Percentiles rank a stretch among this genome's conserved stretches.
These are phyloP conservation scores for Fusarium algeriense DNA, from an alignment of 2,329 filamentous ascomycete species.

Conservation along the genomic window DNA sequence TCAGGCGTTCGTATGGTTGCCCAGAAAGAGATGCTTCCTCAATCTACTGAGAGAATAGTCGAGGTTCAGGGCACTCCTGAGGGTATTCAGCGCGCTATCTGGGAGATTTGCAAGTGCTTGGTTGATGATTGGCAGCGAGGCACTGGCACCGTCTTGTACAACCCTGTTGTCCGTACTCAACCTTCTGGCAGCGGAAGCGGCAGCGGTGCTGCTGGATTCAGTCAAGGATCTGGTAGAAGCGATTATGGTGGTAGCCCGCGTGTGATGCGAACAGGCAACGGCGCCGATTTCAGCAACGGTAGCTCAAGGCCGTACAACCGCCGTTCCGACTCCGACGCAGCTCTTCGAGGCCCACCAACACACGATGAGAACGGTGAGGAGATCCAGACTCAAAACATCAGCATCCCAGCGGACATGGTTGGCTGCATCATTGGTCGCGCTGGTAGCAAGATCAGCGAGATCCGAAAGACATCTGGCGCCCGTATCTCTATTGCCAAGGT, in stretches of 20 bases:
- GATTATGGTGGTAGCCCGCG: conserved; percentile 74
- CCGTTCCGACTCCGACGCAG: conserved; percentile 86
- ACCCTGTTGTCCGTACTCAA: conserved; percentile 91
- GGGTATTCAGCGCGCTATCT: conserved; percentile 94
- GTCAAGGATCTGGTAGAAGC: conserved; percentile 57
- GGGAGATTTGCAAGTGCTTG: conserved; percentile 99
- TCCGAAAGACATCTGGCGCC: conserved; percentile 94
- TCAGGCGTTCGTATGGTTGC: conserved; percentile 99
- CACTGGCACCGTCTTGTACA: conserved; percentile 97
- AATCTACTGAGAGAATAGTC: conserved; percentile 97
- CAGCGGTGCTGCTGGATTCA: conserved; percentile 52
- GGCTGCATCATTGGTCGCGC: conserved; percentile 97
- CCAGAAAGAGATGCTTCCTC: conserved; percentile 99
- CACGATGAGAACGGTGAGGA: conserved; percentile 97
- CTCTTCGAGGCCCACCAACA: conserved; percentile 82
- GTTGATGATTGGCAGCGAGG: conserved; percentile 98
- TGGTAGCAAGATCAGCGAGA: conserved; percentile 98
- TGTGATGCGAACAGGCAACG: conserved; percentile 96
- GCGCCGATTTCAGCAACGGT: conserved; percentile 94
- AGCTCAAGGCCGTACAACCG: conserved; percentile 75
- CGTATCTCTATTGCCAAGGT: conserved; percentile 97
- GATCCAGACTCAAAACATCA: conserved; percentile 99
- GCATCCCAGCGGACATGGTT: conserved; percentile 99
- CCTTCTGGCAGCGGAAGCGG: conserved; percentile 63
- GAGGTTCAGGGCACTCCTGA: conserved; percentile 96